Conservation (phyloP, 352 stramenopile species). For the Phytophthora cajani region DNA sequence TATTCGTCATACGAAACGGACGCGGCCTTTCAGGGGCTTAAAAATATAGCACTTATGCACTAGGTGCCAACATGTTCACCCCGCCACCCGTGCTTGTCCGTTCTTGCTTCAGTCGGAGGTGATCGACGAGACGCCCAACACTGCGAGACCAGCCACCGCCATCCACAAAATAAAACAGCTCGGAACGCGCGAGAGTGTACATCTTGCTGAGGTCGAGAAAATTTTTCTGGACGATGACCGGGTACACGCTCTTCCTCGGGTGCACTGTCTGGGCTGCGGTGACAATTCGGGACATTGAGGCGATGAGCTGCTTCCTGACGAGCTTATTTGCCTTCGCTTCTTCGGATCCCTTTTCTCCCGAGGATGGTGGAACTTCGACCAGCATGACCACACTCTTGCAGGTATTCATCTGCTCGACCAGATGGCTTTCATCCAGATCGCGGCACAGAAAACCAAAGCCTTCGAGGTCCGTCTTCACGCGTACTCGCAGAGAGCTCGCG, state of each 20-base stretch:
- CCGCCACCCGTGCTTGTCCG: constrained; percentile 25
- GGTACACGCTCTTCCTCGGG: constrained; percentile 51
- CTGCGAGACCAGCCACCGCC: constrained; percentile 52
- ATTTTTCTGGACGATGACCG: constrained; percentile 61
- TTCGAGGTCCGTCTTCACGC: constrained; percentile 37
- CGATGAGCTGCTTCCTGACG: constrained; percentile 45
- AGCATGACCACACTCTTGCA: constrained; percentile 43
- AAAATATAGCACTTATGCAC: background rate
- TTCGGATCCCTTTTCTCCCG: constrained; percentile 26
- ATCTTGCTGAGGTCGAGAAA: constrained; percentile 79
- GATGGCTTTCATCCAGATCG: constrained; percentile 29
- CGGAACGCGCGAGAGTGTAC: constrained; percentile 72
- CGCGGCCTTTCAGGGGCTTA: background rate
- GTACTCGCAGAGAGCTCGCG: constrained; percentile 26
- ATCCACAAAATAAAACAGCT: constrained; percentile 76
- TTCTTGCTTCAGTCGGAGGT: constrained; percentile 49
- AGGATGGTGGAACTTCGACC: constrained; percentile 31
- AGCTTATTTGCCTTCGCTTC: constrained; percentile 37
- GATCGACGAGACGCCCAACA: constrained; percentile 47
- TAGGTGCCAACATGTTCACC: constrained; percentile 10
- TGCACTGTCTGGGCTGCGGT: constrained; percentile 33
- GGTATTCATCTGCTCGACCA: constrained; percentile 42
- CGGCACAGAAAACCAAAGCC: constrained; percentile 31
- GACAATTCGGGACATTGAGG: constrained; percentile 49
- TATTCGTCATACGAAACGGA: background rate